Evolutionary conservation across 179 eudicot species (phyloP), one percentile per base, ranked within the genome.

Genomic region (Spinacia oleracea): DNA sequence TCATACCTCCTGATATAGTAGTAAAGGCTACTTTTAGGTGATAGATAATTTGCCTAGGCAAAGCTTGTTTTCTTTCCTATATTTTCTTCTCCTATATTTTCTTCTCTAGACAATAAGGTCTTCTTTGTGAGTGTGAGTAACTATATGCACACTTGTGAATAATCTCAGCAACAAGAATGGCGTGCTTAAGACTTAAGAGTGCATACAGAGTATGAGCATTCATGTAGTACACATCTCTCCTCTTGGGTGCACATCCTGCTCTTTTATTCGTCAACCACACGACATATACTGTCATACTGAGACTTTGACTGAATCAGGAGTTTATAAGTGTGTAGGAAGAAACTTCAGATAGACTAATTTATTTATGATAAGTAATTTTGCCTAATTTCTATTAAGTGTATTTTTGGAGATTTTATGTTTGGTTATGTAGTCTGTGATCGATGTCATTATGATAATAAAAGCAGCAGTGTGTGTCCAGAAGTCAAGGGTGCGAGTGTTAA

Each of bases 81-180:
- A 53, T 21, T 53, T 53, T 76, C 58, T 50, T 64, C 72, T 76
- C 25, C 66, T 14, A 18, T 53, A 53, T 21, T 53, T 53, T 76
- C 58, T 50, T 64, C 72, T 76, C 25, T 76, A 65, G 56, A 42
- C 72, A 12, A 16, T 14, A 38, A 21, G 27, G 31, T 77, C 50
- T 23, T 77, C 35, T 56, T 18, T 66, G 38, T 35, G 27, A n/a
- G 16, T 35, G 27, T 12, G 16, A 53, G 51, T 51, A 23, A 48
- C n/a, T 68, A 15, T 7, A 15, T 65, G 7, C 23, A 18, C 58
- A 53, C 58, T 53, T 53, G 58, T 7, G 66, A 60, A 29, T 60
- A 27, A 14, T 60, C 31, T n/a, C 6, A 58, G 63, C 63, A 58
- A 58, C 11, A n/a, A n/a, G 31, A 21, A 25, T 75, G 40, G 27